Percentiles rank a stretch among this genome's conserved stretches.
phyloP scores from a whole-genome alignment of 805 yeast genomes.

The Suhomyces emberorum region DNA sequence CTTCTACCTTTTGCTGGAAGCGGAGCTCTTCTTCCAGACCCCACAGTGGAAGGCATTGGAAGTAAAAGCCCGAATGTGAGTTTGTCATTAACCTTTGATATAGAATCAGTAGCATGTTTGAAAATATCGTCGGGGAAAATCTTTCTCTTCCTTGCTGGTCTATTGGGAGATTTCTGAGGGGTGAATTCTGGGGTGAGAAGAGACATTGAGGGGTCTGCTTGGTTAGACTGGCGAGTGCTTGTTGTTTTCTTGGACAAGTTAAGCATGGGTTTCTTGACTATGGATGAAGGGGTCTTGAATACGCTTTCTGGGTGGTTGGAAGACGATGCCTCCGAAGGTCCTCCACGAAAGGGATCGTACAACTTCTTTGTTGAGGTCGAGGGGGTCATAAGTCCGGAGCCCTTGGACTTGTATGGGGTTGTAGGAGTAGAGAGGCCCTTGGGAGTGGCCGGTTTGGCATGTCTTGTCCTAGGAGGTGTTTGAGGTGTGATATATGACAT shows the following conservation, averaged over 20 bases:
- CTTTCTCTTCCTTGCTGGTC: constrained; percentile 15
- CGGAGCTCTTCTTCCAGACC: constrained; percentile 30
- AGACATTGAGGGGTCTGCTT: not conserved
- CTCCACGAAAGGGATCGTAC: constrained; percentile 1
- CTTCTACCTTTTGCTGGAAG: constrained; percentile 8
- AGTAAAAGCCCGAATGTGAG: constrained; percentile 26
- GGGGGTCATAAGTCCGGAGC: constrained; percentile 4
- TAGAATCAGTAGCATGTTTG: constrained; percentile 8
- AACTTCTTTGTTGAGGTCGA: constrained; percentile 1
- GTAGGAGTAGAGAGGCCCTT: constrained; percentile 1
- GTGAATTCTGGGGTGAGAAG: constrained; percentile 31
- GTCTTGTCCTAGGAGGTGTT: constrained; percentile 2
- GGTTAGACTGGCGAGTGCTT: not conserved
- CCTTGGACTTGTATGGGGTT: constrained; percentile 1
- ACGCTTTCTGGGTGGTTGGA: not conserved
- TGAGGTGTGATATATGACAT: constrained; percentile 2
- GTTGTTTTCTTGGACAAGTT: not conserved
- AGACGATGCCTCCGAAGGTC: not conserved
- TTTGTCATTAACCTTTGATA: constrained; percentile 5
- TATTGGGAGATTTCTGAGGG: constrained; percentile 28
- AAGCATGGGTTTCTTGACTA: constrained; percentile 6
- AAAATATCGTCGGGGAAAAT: constrained; percentile 15
- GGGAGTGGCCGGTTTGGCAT: not conserved
- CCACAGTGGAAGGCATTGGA: constrained; percentile 38
- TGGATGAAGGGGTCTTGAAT: constrained; percentile 7